These are phyloP conservation scores for Penstemon eatonii DNA, from an alignment of 257 asterid species.

Conservation along the genomic window DNA sequence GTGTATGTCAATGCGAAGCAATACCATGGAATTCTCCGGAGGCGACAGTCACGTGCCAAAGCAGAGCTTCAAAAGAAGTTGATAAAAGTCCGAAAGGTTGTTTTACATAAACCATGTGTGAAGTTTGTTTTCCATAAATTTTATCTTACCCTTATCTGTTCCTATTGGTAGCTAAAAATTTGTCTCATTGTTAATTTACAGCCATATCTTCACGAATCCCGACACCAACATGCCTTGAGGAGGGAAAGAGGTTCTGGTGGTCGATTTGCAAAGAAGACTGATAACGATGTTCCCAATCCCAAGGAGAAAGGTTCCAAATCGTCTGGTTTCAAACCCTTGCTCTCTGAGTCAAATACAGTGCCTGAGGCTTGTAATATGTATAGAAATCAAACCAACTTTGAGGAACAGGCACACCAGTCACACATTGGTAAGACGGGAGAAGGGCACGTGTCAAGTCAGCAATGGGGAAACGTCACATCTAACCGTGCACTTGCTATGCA, in stretches of 20 bases:
- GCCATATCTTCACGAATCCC: conserved; percentile 93
- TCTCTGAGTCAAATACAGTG: conserved; percentile 27
- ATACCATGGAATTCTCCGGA: conserved; percentile 74
- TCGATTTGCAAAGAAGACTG: conserved; percentile 75
- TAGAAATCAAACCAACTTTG: conserved; percentile 42
- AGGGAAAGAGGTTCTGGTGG: conserved; percentile 85
- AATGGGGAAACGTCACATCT: conserved; percentile 31
- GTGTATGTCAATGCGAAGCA: conserved; percentile 94
- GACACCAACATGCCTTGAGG: conserved; percentile 90
- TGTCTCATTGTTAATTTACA: conserved; percentile 31
- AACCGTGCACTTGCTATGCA: conserved; percentile 36
- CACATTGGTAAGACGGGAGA: conserved; percentile 27
- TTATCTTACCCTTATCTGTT: background rate
- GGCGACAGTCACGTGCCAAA: conserved; percentile 91
- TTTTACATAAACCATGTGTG: conserved; percentile 2
- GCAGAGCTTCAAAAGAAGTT: conserved; percentile 84
- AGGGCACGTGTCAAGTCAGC: conserved; percentile 33
- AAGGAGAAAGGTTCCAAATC: conserved; percentile 45
- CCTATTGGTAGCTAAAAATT: background rate
- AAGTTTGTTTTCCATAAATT: background rate
- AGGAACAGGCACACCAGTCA: conserved; percentile 34
- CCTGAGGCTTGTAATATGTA: conserved; percentile 27
- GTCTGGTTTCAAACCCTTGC: conserved; percentile 43
- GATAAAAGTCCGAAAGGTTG: conserved; percentile 78
- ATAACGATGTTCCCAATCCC: conserved; percentile 36